Conservation (phyloP, 176 grass and related monocot genomes). For the Stipa capillata region DNA sequence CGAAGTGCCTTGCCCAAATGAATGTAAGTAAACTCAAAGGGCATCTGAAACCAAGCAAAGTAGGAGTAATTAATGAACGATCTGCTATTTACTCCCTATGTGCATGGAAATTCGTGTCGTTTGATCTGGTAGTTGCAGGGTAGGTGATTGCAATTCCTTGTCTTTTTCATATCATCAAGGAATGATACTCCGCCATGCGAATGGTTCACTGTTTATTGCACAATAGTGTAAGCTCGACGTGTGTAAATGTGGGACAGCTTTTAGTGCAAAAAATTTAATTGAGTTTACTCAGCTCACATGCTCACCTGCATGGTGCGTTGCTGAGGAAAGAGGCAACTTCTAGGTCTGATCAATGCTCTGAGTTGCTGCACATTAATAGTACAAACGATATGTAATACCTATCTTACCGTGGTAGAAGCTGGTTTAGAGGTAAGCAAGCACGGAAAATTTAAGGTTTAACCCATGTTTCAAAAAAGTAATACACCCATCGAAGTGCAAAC, state of each 20-base stretch:
- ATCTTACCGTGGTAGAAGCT: neutral
- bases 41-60: neutral
- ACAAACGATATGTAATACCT: neutral
- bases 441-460: too few relatives aligned
- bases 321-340: neutral
- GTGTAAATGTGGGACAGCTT: slow-evolving; percentile 10
- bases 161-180: neutral
- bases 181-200: neutral
- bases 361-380: neutral
- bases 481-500: neutral
- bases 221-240: neutral
- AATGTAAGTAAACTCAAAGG: neutral
- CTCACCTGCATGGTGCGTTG: neutral
- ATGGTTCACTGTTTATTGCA: neutral
- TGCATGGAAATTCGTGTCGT: neutral
- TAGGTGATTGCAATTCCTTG: neutral
- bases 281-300: slow-evolving; percentile 6
- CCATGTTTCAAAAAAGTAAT: neutral
- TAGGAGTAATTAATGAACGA: neutral
- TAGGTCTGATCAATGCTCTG: neutral
- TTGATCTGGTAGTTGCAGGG: neutral
- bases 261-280: slow-evolving; percentile 1
- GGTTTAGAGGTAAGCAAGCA: neutral
- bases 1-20: neutral
- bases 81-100: neutral